These are phyloP conservation scores for Trichoderma orchidacearum DNA, from an alignment of 495 filamentous ascomycete species.

Conservation along the genomic window DNA sequence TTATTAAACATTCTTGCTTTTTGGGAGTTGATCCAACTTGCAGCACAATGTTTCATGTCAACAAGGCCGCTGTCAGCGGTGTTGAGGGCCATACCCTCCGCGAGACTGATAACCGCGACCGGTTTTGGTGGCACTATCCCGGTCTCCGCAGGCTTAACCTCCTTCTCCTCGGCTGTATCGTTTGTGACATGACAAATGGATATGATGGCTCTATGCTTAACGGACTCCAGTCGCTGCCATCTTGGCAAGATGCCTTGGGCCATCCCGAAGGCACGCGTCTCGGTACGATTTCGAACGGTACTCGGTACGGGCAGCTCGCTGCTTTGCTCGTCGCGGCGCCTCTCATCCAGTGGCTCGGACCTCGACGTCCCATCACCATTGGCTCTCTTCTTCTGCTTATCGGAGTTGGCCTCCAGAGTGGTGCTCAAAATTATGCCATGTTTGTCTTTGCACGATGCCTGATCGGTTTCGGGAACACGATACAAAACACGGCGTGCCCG, in stretches of 20 bases:
- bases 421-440: conserved; percentile 28
- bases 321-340: conserved; percentile 13
- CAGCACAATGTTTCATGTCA: conserved; percentile 1
- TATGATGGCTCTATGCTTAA: conserved; percentile 15
- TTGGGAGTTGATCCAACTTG: too few species aligned
- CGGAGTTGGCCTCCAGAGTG: conserved; percentile 35
- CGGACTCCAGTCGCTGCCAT: conserved; percentile 13
- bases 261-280: conserved; percentile 10
- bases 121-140: conserved; percentile 10
- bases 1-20: background rate
- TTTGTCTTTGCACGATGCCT: conserved; percentile 24
- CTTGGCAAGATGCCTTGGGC: conserved; percentile 12
- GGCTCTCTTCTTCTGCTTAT: conserved; percentile 38
- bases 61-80: background rate
- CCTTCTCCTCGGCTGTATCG: conserved; percentile 8
- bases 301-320: conserved; percentile 4
- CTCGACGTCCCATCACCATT: conserved; percentile 35
- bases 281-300: conserved; percentile 11
- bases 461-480: conserved; percentile 33
- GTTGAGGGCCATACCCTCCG: conserved; percentile 6
- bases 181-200: conserved; percentile 10
- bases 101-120: conserved; percentile 5
- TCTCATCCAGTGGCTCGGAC: conserved; percentile 16
- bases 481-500: conserved; percentile 33
- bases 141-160: conserved; percentile 8